Evolutionary conservation across 768 basidiomycete genomes (phyloP).

Genomic region (Tylopilus cervinicoccineus): DNA sequence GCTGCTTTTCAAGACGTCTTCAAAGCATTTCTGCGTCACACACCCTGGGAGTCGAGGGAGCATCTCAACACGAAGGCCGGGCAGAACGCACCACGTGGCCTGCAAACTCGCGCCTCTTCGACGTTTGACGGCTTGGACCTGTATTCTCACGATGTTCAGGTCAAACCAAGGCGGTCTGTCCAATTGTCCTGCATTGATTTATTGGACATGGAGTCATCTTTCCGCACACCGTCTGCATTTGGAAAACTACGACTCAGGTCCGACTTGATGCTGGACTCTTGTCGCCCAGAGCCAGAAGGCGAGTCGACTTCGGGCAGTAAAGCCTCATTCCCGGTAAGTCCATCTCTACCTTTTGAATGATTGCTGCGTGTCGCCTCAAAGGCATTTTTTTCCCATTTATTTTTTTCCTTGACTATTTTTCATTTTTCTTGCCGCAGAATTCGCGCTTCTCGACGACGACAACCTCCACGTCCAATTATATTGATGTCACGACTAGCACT

Average conservation of each 20-base stretch:
- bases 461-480: slow-evolving; percentile 31
- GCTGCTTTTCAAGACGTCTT: slow-evolving; percentile 28
- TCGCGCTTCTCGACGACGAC: slow-evolving; percentile 36
- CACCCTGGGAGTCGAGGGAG: slow-evolving; percentile 21
- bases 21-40: slow-evolving; percentile 24
- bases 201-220: slow-evolving; percentile 20
- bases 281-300: slow-evolving; percentile 15
- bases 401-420: neutral
- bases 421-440: slow-evolving; percentile 12
- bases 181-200: slow-evolving; percentile 19
- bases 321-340: slow-evolving; percentile 17
- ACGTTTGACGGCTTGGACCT: slow-evolving; percentile 30
- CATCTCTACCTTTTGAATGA: neutral
- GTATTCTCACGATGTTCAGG: slow-evolving; percentile 23
- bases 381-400: neutral
- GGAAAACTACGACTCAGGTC: slow-evolving; percentile 18
- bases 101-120: slow-evolving; percentile 28
- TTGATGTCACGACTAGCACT: slow-evolving; percentile 12
- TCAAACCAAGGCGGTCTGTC: slow-evolving; percentile 15
- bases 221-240: slow-evolving; percentile 8
- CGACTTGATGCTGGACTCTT: slow-evolving; percentile 20
- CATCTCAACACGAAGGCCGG: slow-evolving; percentile 13
- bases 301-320: neutral
- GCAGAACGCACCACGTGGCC: neutral
- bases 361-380: neutral